These are phyloP conservation scores for Aspergillus kassunensis DNA, from an alignment of 495 filamentous ascomycete species.

Conservation along the genomic window DNA sequence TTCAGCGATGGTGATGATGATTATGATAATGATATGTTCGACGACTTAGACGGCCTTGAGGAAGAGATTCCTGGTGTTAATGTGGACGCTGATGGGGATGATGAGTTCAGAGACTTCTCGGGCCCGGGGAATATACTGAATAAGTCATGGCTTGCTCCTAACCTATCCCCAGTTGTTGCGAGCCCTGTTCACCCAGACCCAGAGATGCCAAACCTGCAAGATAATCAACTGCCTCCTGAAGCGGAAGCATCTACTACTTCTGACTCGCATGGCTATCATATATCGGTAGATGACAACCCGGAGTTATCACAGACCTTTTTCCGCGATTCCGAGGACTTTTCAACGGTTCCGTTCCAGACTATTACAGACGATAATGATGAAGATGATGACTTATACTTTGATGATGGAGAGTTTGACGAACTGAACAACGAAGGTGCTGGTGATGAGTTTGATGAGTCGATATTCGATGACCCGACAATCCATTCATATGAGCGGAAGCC, in stretches of 20 bases:
- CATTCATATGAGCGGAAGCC: slow-evolving; percentile 44
- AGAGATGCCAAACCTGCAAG: slow-evolving; percentile 14
- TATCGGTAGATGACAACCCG: not conserved
- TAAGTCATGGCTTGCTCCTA: slow-evolving; percentile 37
- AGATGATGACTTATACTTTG: slow-evolving; percentile 76
- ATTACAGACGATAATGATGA: slow-evolving; percentile 5
- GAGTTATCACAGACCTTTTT: not conserved
- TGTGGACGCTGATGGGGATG: slow-evolving; percentile 57
- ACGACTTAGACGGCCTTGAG: slow-evolving; percentile 69
- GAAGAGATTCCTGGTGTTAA: slow-evolving; percentile 75
- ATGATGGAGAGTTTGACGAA: slow-evolving; percentile 69
- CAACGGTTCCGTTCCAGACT: no score
- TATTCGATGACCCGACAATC: slow-evolving; percentile 67
- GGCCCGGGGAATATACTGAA: slow-evolving; percentile 27
- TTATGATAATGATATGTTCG: slow-evolving; percentile 64
- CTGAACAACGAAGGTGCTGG: slow-evolving; percentile 46
- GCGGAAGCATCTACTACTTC: not conserved
- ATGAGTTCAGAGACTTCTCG: slow-evolving; percentile 36
- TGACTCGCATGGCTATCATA: not conserved
- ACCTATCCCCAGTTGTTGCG: slow-evolving; percentile 35
- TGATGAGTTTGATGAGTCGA: slow-evolving; percentile 68
- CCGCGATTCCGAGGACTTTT: not conserved
- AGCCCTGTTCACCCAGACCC: slow-evolving; percentile 30
- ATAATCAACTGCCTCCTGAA: not conserved
- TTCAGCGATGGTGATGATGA: slow-evolving; percentile 54